Percentiles rank a stretch among this genome's conserved stretches.
phyloP scores from a whole-genome alignment of 1,284 basidiomycete species.

The Puccinia polysora region DNA sequence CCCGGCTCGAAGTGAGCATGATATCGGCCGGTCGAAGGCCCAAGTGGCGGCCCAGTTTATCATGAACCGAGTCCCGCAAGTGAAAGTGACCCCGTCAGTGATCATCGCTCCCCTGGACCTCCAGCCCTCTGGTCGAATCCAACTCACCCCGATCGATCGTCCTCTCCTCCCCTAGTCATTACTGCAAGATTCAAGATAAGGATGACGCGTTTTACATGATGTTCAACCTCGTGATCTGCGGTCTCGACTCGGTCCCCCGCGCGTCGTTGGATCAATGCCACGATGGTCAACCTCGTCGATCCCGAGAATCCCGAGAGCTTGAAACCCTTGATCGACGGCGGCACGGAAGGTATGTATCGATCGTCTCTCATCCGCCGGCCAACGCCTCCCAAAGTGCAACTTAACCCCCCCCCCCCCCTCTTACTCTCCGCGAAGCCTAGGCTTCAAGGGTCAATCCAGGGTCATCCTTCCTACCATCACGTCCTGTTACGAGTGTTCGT shows the following conservation, averaged over 20 bases:
- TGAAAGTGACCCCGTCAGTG: slow-evolving; percentile 84
- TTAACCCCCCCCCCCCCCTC: too few species aligned
- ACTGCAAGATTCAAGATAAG: slow-evolving; percentile 98
- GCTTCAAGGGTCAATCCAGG: slow-evolving; percentile 96
- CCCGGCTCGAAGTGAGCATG: slow-evolving; percentile 63
- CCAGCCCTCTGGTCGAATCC: background rate
- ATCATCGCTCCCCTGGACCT: background rate
- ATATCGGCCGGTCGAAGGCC: slow-evolving; percentile 92
- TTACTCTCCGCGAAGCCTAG: slow-evolving; percentile 55
- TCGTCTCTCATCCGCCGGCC: background rate
- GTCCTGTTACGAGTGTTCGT: slow-evolving; percentile 95
- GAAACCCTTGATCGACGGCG: slow-evolving; percentile 98
- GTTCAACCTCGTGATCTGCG: slow-evolving; percentile 94
- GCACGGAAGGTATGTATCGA: slow-evolving; percentile 74
- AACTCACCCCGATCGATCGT: background rate
- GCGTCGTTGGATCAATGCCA: slow-evolving; percentile 97
- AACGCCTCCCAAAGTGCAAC: too few species aligned
- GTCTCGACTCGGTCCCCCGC: slow-evolving; percentile 97
- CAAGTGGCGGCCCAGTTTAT: slow-evolving; percentile 88
- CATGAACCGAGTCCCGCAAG: slow-evolving; percentile 88
- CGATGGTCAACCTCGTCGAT: slow-evolving; percentile 88
- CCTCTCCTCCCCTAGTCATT: slow-evolving; percentile 62
- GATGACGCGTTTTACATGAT: slow-evolving; percentile 92
- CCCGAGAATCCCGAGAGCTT: slow-evolving; percentile 81
- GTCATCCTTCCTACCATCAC: slow-evolving; percentile 93